phyloP scores from a whole-genome alignment of 495 filamentous ascomycete species.

The Cladorrhinum samala region DNA sequence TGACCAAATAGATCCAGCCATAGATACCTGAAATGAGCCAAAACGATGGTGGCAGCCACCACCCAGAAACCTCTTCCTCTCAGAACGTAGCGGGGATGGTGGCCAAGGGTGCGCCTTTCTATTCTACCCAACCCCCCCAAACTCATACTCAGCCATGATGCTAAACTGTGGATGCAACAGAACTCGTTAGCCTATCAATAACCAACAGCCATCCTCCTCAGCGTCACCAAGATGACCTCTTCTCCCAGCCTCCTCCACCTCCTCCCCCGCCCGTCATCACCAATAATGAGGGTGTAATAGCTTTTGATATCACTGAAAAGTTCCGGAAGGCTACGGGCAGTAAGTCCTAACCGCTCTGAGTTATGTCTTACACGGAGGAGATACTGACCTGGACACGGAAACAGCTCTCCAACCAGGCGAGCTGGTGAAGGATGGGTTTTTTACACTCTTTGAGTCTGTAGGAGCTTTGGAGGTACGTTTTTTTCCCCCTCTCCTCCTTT shows the following conservation, averaged over 20 bases:
- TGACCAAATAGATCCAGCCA: no score
- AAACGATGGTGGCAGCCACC: no score
- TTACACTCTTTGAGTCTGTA: slow-evolving; percentile 90
- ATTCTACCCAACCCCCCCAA: no score
- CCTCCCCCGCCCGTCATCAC: slow-evolving; percentile 30
- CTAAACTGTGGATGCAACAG: no score
- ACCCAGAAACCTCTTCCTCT: no score
- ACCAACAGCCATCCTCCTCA: slow-evolving; percentile 8
- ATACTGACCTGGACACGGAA: not conserved
- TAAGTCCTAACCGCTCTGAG: slow-evolving; percentile 36
- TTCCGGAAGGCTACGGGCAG: slow-evolving; percentile 66
- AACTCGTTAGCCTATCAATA: slow-evolving; percentile 1
- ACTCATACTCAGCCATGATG: no score
- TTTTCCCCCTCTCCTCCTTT: no score
- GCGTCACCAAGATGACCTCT: slow-evolving; percentile 2
- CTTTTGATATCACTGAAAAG: slow-evolving; percentile 70
- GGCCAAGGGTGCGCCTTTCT: no score
- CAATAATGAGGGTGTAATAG: slow-evolving; percentile 44
- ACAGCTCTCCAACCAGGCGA: slow-evolving; percentile 71
- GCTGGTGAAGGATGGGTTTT: slow-evolving; percentile 87
- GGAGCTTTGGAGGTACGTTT: slow-evolving; percentile 80
- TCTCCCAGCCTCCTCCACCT: not conserved
- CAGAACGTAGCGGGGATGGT: no score
- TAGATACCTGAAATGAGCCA: no score
- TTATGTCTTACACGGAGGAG: no score